Percentiles rank a stretch among this genome's conserved stretches.
phyloP scores from a whole-genome alignment of 306 rosid genomes.

The Abrus pulchellus region DNA sequence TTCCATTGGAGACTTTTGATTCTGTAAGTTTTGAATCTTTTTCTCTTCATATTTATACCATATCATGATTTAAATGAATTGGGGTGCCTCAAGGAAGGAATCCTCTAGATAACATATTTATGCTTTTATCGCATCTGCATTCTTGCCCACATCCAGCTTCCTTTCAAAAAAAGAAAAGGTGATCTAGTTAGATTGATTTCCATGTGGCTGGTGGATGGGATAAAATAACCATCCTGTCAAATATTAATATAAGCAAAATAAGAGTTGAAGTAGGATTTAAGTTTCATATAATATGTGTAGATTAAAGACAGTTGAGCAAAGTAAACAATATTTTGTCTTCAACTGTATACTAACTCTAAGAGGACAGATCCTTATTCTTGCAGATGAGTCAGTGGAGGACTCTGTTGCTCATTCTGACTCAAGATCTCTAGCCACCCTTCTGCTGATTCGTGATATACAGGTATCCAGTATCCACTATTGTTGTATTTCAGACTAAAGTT shows the following conservation, averaged over 20 bases:
- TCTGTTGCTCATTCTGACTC: constrained; percentile 98
- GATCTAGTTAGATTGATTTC: constrained; percentile 11
- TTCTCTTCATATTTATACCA: constrained; percentile 35
- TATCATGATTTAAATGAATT: constrained; percentile 23
- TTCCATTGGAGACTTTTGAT: constrained; percentile 97
- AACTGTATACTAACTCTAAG: constrained; percentile 73
- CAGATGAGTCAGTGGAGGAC: constrained; percentile 96
- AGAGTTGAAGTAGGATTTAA: constrained; percentile 30
- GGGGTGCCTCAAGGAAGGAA: constrained; percentile 38
- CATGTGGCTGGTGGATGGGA: constrained; percentile 15
- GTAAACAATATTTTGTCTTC: constrained; percentile 25
- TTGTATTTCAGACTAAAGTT: constrained; percentile 31
- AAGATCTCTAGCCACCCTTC: constrained; percentile 96
- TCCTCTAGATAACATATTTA: constrained; percentile 20
- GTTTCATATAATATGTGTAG: constrained; percentile 21
- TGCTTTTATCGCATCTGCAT: constrained; percentile 39
- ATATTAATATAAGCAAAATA: constrained; percentile 25
- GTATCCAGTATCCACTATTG: constrained; percentile 63
- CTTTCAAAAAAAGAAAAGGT: not conserved
- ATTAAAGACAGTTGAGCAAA: constrained; percentile 8
- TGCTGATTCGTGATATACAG: constrained; percentile 98
- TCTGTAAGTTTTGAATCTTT: constrained; percentile 69
- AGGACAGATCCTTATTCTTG: constrained; percentile 94
- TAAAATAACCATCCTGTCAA: constrained; percentile 11
- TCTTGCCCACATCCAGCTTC: constrained; percentile 22